phyloP scores from a whole-genome alignment of 306 rosid species.

The Clitoria ternatea region DNA sequence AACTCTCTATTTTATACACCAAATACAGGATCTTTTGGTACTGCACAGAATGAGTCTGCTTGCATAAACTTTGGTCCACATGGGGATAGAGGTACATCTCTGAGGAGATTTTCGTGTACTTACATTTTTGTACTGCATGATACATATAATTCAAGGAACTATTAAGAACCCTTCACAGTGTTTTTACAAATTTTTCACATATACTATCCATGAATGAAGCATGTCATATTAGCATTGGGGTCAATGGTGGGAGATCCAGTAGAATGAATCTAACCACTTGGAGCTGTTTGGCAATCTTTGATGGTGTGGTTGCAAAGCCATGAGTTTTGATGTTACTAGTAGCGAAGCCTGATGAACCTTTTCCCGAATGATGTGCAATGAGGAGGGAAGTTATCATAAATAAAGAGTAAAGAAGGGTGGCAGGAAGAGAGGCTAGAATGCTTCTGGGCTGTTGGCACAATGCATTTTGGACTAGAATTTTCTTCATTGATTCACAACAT shows the following conservation, averaged over 20 bases:
- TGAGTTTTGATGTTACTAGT: not conserved
- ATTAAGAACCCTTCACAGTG: not conserved
- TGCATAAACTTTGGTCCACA: conserved; percentile 59
- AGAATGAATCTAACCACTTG: not conserved
- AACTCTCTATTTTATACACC: conserved; percentile 27
- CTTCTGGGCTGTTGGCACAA: not conserved
- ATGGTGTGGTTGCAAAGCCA: not conserved
- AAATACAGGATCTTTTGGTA: conserved; percentile 47
- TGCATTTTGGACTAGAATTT: not conserved
- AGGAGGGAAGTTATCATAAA: not conserved
- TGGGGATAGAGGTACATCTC: conserved; percentile 68
- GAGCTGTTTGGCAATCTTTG: not conserved
- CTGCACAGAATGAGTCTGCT: conserved; percentile 40
- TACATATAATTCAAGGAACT: not conserved
- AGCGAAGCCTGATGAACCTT: not conserved
- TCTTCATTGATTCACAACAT: not conserved
- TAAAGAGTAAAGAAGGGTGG: not conserved
- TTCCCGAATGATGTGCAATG: not conserved
- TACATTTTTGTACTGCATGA: conserved; percentile 16
- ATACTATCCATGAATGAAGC: not conserved
- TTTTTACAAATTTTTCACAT: not conserved
- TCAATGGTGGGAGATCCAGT: not conserved
- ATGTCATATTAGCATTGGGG: not conserved
- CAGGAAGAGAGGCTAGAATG: not conserved
- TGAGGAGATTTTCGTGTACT: conserved; percentile 9